A percentile compares a stretch with the other conserved stretches of the same genome.
phyloP scores from a whole-genome alignment of 2,329 filamentous ascomycete genomes.

The Neonectria coccinea region DNA sequence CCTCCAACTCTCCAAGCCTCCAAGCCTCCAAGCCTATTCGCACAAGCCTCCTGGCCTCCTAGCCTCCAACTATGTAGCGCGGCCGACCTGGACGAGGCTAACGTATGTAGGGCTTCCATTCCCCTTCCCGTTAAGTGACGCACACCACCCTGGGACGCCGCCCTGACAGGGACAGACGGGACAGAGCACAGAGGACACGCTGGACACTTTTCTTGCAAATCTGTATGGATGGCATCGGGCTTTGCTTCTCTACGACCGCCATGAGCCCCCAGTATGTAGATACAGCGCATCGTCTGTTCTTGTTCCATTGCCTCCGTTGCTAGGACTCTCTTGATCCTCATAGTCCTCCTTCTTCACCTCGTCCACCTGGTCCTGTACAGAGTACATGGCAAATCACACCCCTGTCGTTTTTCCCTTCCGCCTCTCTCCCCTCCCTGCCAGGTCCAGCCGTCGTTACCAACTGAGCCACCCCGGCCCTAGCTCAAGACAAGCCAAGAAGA shows the following conservation, averaged over 20 bases:
- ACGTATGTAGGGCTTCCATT: slow-evolving; percentile 25
- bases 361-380: not conserved
- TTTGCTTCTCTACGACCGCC: slow-evolving; percentile 13
- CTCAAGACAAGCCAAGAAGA: slow-evolving; percentile 30
- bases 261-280: slow-evolving; percentile 10
- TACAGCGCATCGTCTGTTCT: slow-evolving; percentile 10
- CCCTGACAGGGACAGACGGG: slow-evolving; percentile 8
- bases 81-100: slow-evolving; percentile 24
- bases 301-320: not conserved
- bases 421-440: slow-evolving; percentile 22
- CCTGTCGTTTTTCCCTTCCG: slow-evolving; percentile 18
- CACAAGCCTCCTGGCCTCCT: slow-evolving; percentile 1
- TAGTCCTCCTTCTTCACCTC: not conserved
- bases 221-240: slow-evolving; percentile 21
- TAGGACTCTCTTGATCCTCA: not conserved
- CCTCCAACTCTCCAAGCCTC: not conserved
- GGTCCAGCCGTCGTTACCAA: slow-evolving; percentile 28
- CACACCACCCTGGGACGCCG: slow-evolving; percentile 8
- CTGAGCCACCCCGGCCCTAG: slow-evolving; percentile 30
- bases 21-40: slow-evolving; percentile 8
- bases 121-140: slow-evolving; percentile 24
- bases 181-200: slow-evolving; percentile 1
- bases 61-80: not conserved
- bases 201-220: slow-evolving; percentile 6
- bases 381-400: slow-evolving; percentile 17